Conservation (phyloP, 768 basidiomycete species). For the Ramaria sp. region DNA sequence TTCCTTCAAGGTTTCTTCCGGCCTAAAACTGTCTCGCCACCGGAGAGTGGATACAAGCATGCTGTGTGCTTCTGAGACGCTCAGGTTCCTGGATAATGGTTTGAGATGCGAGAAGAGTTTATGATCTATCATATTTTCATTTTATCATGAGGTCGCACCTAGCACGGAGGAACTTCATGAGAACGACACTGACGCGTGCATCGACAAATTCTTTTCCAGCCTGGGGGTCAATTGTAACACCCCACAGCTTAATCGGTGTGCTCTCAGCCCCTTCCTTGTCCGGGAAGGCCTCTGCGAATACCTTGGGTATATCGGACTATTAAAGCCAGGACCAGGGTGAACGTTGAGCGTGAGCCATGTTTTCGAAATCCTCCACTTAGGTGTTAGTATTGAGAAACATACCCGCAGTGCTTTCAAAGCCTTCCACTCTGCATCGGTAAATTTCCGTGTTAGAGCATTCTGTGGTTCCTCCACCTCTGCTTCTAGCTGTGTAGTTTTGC, state of each 20-base stretch:
- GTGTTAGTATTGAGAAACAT: conserved; percentile 13
- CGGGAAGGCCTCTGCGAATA: conserved; percentile 49
- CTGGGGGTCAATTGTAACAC: conserved; percentile 56
- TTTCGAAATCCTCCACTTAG: not conserved
- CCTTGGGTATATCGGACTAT: conserved; percentile 33
- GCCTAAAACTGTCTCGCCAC: conserved; percentile 59
- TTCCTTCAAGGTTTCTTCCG: conserved; percentile 49
- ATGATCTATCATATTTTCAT: not conserved
- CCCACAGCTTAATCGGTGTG: conserved; percentile 54
- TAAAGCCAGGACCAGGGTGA: too few species aligned
- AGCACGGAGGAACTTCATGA: conserved; percentile 77
- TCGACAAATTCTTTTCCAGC: conserved; percentile 34
- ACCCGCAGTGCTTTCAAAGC: conserved; percentile 63
- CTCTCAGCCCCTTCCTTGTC: conserved; percentile 42
- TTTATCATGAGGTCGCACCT: conserved; percentile 29
- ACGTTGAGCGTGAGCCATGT: too few species aligned
- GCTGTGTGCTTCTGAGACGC: conserved; percentile 39
- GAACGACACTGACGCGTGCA: conserved; percentile 59
- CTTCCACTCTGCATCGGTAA: conserved; percentile 62
- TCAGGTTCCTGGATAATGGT: conserved; percentile 34
- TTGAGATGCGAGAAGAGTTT: not conserved
- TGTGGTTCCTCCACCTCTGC: conserved; percentile 40
- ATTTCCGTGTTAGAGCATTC: conserved; percentile 56
- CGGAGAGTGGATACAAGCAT: conserved; percentile 60
- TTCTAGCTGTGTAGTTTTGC: too few species aligned